Evolutionary conservation across 352 stramenopile genomes (phyloP).

Genomic region (Blastocystis hominis): DNA sequence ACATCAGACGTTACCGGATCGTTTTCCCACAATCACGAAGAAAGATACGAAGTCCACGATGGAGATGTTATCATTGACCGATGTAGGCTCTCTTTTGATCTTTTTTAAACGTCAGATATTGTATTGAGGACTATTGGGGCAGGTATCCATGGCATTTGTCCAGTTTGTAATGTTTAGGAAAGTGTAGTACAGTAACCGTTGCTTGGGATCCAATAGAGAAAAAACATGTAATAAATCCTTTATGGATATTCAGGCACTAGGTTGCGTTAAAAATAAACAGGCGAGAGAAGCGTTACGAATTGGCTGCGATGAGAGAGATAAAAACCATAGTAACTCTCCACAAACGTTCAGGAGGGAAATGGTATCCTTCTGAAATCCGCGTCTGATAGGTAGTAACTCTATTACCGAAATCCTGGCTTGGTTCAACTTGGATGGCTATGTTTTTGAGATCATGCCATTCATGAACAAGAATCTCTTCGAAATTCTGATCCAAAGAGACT

Average conservation of each 20-base stretch:
- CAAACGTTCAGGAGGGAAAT: slow-evolving; percentile 51
- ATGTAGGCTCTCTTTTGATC: not conserved
- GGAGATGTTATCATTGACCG: slow-evolving; percentile 49
- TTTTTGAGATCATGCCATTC: slow-evolving; percentile 57
- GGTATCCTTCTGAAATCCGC: not conserved
- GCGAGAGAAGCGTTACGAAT: slow-evolving; percentile 53
- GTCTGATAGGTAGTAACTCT: not conserved
- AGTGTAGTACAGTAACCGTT: slow-evolving; percentile 57
- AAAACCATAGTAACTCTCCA: slow-evolving; percentile 56
- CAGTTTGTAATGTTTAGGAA: slow-evolving; percentile 16
- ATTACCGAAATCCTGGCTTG: slow-evolving; percentile 57
- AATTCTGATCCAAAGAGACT: slow-evolving; percentile 48
- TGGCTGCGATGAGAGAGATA: slow-evolving; percentile 58
- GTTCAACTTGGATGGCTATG: slow-evolving; percentile 57
- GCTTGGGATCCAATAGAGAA: slow-evolving; percentile 37
- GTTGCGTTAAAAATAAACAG: slow-evolving; percentile 57
- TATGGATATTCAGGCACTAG: not conserved
- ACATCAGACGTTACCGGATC: slow-evolving; percentile 20
- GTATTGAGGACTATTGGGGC: slow-evolving; percentile 48
- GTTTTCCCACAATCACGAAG: slow-evolving; percentile 13
- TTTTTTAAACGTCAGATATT: not conserved
- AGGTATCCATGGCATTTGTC: not conserved
- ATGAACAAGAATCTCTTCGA: slow-evolving; percentile 59
- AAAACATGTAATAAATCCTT: slow-evolving; percentile 27
- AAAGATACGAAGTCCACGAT: slow-evolving; percentile 52